Evolutionary conservation across 83 land plant genomes (phyloP).

Genomic region (Isoetes engelmannii): DNA sequence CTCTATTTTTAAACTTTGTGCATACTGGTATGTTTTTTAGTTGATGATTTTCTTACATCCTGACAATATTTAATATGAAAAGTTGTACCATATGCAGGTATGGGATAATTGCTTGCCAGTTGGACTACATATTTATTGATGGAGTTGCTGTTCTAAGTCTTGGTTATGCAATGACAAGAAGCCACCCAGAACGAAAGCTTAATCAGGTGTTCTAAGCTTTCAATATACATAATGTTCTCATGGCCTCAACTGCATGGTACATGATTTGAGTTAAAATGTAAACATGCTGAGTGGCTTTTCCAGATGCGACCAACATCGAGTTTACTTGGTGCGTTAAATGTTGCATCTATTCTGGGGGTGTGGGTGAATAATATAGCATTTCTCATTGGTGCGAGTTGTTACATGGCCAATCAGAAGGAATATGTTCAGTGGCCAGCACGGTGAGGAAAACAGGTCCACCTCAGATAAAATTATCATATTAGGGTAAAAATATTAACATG

Average conservation of each 20-base stretch:
- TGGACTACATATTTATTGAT: slow-evolving; percentile 41
- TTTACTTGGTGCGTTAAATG: slow-evolving; percentile 28
- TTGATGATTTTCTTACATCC: background rate
- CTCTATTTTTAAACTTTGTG: slow-evolving; percentile 36
- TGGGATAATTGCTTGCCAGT: slow-evolving; percentile 39
- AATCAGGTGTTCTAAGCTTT: slow-evolving; percentile 18
- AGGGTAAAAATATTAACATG: too few species aligned
- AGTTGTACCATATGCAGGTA: slow-evolving; percentile 25
- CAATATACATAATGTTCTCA: background rate
- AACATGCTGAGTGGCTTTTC: background rate
- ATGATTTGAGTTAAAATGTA: background rate
- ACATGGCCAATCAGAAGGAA: slow-evolving; percentile 21
- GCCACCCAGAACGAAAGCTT: slow-evolving; percentile 37
- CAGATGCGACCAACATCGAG: slow-evolving; percentile 42
- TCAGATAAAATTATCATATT: background rate
- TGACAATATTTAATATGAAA: background rate
- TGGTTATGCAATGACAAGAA: slow-evolving; percentile 43
- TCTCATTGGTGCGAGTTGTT: slow-evolving; percentile 25
- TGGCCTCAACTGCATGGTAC: slow-evolving; percentile 5
- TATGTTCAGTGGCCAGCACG: slow-evolving; percentile 42
- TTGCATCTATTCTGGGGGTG: slow-evolving; percentile 36
- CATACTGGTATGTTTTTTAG: slow-evolving; percentile 30
- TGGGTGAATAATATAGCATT: slow-evolving; percentile 34
- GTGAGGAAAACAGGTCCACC: slow-evolving; percentile 14
- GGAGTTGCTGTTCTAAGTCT: slow-evolving; percentile 41